Base-by-base conservation (phyloP, 2,329 filamentous ascomycete genomes). In the Nectriaceae sp. region DNA sequence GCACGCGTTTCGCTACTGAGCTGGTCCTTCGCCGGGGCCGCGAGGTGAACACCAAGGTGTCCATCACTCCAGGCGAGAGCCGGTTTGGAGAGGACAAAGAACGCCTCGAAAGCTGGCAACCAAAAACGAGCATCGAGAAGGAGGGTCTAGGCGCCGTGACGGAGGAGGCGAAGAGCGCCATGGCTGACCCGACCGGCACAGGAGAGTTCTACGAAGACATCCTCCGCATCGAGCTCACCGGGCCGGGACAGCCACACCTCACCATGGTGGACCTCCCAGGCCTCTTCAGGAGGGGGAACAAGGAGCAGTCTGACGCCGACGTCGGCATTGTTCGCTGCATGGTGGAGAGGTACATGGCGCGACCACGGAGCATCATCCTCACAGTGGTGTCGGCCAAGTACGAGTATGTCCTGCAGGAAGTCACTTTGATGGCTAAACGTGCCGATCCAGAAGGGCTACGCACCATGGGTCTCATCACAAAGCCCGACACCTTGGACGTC, bases 1-100 rank as follows among this genome's bases (percentile, higher is more conserved):
- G 83, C 60, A 86, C 83, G 0, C 72, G 80, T 0, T 87, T 87
- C 49, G 75, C 82, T 0, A 87, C 82, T 0, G 81, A 87, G 60
- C 65, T 87, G 10, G 70, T 83, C 11, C 71, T 87, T 5, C 75
- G 82, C 1, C 50, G 65, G 1, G 50, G 63, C 3, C 5, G 63
- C 0, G 41, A 64, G 0, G 49, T 61, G 0, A 61, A 59, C 1
- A 67, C 76, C n/a, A 64, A 56, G 2, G 63, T 75, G 10, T 55
- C 55, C n/a, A 65, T 64, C 40, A 49, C 53, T 3, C 69, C 72
- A 0, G 67, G 70, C 16, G 50, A 56, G 31, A 20, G 13, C n/a
- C 44, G 38, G 11, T 22, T 22, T 36, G 24, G 19, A 18, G 44
- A 42, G 20, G 38, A 41, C 15, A 41, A 46, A 22, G 38, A 46